Percentiles rank a stretch among this genome's conserved stretches.
Evolutionary conservation across 2,329 filamentous ascomycete species (phyloP).

Genomic region (Fusarium albidum): DNA sequence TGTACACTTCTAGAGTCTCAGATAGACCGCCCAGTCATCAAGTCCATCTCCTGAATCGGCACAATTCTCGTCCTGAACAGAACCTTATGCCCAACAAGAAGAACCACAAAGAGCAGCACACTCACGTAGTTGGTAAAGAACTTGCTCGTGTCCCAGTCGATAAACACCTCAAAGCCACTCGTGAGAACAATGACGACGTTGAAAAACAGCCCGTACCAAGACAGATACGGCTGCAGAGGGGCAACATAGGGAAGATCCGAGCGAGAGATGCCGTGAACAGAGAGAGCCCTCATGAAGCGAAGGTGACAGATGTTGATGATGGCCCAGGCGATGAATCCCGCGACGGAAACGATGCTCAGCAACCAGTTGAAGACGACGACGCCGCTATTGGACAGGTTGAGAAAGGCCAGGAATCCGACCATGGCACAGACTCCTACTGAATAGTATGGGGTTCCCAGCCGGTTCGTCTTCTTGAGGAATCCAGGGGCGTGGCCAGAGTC

Average conservation of each 20-base stretch:
- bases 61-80: slow-evolving; percentile 4
- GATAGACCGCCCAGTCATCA: neutral
- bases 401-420: slow-evolving; percentile 50
- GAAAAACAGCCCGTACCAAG: slow-evolving; percentile 45
- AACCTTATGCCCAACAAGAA: neutral
- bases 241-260: slow-evolving; percentile 48
- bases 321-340: slow-evolving; percentile 53
- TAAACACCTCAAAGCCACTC: slow-evolving; percentile 43
- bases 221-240: slow-evolving; percentile 48
- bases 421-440: slow-evolving; percentile 46
- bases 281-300: slow-evolving; percentile 47
- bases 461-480: slow-evolving; percentile 41
- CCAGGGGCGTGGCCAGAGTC: slow-evolving; percentile 48
- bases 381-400: slow-evolving; percentile 48
- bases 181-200: slow-evolving; percentile 61
- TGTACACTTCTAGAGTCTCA: neutral
- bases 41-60: slow-evolving; percentile 2
- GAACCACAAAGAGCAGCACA: slow-evolving; percentile 1
- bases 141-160: slow-evolving; percentile 6
- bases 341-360: slow-evolving; percentile 51
- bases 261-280: slow-evolving; percentile 46
- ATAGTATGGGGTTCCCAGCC: slow-evolving; percentile 48
- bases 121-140: slow-evolving; percentile 8
- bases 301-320: slow-evolving; percentile 50
- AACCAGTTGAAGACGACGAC: slow-evolving; percentile 50